A percentile compares a stretch with the other conserved stretches of the same genome.
Conservation (phyloP, 768 basidiomycete genomes). For the Russula abietina region DNA sequence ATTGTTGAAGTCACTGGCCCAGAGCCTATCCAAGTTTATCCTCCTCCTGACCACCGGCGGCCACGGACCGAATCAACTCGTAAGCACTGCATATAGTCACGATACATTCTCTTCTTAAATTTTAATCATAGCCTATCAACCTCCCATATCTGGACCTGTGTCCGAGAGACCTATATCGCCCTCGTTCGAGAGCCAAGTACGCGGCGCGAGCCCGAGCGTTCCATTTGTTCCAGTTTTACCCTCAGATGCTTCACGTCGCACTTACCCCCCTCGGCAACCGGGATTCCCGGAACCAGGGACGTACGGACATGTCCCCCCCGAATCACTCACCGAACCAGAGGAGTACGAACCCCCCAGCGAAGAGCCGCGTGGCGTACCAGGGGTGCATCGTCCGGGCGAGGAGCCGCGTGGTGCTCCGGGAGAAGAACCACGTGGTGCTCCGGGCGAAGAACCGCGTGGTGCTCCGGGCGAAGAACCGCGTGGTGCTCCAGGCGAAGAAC, state of each 20-base stretch:
- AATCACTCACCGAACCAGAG: conserved; percentile 4
- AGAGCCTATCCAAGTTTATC: conserved; percentile 9
- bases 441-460: not conserved
- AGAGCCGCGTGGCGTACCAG: not conserved
- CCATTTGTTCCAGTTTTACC: conserved; percentile 6
- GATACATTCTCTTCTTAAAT: not conserved
- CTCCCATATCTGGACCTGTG: conserved; percentile 13
- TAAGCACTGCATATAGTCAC: conserved; percentile 2
- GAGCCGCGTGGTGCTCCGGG: not conserved
- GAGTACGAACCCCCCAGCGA: not conserved
- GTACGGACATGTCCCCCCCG: not conserved
- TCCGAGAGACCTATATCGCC: conserved; percentile 1
- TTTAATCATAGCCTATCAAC: conserved; percentile 8
- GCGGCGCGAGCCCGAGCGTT: not conserved
- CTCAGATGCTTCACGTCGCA: not conserved
- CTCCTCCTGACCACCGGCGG: conserved; percentile 1
- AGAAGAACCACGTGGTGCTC: too few species aligned
- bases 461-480: not conserved
- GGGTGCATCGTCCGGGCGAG: not conserved
- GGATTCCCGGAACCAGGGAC: conserved; percentile 16
- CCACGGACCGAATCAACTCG: conserved; percentile 7
- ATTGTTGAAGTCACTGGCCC: conserved; percentile 19
- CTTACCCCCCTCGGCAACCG: not conserved
- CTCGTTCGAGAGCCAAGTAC: conserved; percentile 5
- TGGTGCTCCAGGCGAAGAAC: not conserved